Evolutionary conservation across 2,329 filamentous ascomycete genomes (phyloP).

Genomic region (Arthrobotrys conoides): DNA sequence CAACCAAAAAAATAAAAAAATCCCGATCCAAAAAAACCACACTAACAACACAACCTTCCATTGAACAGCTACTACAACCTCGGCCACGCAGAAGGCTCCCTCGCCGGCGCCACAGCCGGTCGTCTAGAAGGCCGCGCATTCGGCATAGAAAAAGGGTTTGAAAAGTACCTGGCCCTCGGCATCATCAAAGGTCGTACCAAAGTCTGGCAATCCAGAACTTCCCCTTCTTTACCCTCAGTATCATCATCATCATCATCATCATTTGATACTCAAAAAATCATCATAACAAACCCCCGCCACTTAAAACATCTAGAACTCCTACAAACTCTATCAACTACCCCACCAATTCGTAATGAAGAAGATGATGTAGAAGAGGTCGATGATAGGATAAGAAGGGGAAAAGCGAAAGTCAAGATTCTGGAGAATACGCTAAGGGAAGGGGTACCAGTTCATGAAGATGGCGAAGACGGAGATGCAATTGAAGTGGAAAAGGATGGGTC

Average conservation of each 20-base stretch:
- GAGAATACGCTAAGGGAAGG: conserved; percentile 75
- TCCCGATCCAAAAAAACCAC: not conserved
- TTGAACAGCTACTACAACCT: conserved; percentile 81
- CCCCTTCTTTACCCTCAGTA: conserved; percentile 61
- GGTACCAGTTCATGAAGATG: conserved; percentile 27
- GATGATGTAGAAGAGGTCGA: conserved; percentile 93
- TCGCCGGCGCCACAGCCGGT: conserved; percentile 83
- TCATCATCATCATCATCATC: not conserved
- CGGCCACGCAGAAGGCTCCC: conserved; percentile 81
- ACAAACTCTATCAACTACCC: conserved; percentile 81
- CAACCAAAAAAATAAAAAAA: not conserved
- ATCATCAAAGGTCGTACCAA: conserved; percentile 81
- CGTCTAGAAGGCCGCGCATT: conserved; percentile 90
- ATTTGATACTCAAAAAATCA: not conserved
- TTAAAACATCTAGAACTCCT: conserved; percentile 82
- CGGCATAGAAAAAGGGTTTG: conserved; percentile 91
- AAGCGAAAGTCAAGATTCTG: conserved; percentile 86
- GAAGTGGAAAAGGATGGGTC: not conserved
- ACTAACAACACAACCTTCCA: conserved; percentile 50
- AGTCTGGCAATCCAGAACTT: conserved; percentile 84
- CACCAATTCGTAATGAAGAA: conserved; percentile 86
- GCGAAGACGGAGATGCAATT: not conserved
- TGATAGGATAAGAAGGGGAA: conserved; percentile 85
- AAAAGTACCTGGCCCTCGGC: conserved; percentile 88
- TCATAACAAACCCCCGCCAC: conserved; percentile 74